Evolutionary conservation across 1,284 basidiomycete species (phyloP).

Genomic region (Austropuccinia psidii): DNA sequence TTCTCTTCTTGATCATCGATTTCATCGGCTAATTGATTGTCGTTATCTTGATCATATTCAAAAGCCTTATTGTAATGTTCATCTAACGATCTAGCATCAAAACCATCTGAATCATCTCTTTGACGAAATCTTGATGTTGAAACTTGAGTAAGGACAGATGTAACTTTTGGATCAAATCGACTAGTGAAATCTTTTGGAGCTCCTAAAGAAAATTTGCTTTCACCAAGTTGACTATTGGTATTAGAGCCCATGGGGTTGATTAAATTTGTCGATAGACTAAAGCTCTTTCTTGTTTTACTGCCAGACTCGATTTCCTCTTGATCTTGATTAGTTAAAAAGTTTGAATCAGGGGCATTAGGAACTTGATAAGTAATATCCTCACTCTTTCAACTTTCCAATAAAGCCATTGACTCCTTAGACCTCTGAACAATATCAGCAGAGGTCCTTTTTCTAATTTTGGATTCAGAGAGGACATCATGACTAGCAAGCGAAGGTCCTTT

Average conservation of each 20-base stretch:
- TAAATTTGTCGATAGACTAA: not conserved
- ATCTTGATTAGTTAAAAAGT: not conserved
- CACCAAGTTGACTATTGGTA: not conserved
- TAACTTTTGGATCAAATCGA: slow-evolving; percentile 35
- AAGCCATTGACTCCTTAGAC: slow-evolving; percentile 21
- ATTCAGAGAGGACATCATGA: not conserved
- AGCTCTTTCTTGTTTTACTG: not conserved
- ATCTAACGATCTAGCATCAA: not conserved
- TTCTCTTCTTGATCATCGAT: not conserved
- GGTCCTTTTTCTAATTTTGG: slow-evolving; percentile 15
- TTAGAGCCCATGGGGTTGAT: not conserved
- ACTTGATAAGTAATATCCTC: slow-evolving; percentile 25
- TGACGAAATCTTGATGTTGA: not conserved
- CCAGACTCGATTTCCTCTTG: not conserved
- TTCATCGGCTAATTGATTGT: not conserved
- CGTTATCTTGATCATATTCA: not conserved
- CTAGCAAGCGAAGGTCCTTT: no score
- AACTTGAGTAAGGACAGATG: slow-evolving; percentile 3
- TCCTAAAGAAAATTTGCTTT: slow-evolving; percentile 17
- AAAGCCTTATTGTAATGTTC: not conserved
- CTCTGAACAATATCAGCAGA: slow-evolving; percentile 32
- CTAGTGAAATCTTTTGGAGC: slow-evolving; percentile 25
- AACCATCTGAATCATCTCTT: not conserved
- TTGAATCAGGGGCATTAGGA: not conserved
- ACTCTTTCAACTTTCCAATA: slow-evolving; percentile 15